Evolutionary conservation across 2,329 filamentous ascomycete species (phyloP).

Genomic region (Colletotrichum tamarilloi): DNA sequence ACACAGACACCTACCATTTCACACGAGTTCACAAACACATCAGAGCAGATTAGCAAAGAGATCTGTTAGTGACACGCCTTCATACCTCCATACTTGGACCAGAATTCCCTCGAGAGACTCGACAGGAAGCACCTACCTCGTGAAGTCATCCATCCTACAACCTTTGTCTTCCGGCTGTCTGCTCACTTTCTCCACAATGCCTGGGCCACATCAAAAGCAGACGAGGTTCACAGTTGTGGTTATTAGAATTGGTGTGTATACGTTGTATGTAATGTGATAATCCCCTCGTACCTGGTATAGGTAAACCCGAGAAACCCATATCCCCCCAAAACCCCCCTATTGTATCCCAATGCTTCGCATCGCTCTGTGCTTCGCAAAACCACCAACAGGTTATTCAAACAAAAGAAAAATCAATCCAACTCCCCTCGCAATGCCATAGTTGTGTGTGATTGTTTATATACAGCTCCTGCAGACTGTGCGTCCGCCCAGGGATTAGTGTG

Average conservation of each 20-base stretch:
- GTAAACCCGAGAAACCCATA: neutral
- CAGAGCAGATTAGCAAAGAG: no score
- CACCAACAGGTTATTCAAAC: neutral
- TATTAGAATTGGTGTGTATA: neutral
- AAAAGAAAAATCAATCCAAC: slow-evolving; percentile 27
- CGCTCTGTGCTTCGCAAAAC: neutral
- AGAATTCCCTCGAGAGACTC: no score
- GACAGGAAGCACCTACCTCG: no score
- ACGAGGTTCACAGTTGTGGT: neutral
- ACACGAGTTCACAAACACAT: no score
- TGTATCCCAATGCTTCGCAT: slow-evolving; percentile 1
- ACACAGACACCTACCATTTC: no score
- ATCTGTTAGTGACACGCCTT: no score
- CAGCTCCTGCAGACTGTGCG: neutral
- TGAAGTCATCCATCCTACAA: no score
- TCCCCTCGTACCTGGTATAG: neutral
- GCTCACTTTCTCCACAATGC: no score
- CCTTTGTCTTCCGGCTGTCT: no score
- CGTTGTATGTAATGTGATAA: neutral
- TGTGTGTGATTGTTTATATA: slow-evolving; percentile 4
- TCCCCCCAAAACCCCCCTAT: neutral
- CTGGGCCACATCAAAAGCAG: no score
- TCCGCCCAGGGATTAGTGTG: neutral
- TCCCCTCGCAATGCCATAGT: slow-evolving; percentile 31
- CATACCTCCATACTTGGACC: no score